Base-by-base conservation (phyloP, 2,329 filamentous ascomycete genomes). In the Sporothrix luriei region DNA sequence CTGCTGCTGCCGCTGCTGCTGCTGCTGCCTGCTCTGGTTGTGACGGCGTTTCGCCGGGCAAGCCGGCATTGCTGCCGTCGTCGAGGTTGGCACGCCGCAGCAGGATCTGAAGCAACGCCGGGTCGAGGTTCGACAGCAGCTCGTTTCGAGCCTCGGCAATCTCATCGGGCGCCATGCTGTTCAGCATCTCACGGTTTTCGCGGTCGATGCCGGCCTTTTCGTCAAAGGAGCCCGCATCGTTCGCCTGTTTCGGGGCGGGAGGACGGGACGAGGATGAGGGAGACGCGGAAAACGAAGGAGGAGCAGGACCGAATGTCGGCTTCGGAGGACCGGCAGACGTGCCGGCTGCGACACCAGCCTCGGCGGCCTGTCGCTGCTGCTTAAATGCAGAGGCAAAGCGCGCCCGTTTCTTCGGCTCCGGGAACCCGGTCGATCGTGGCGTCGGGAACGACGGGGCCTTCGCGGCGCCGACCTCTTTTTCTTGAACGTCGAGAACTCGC, bases 61-160 rank as follows among this genome's bases (percentile, higher is more conserved):
- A 79, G 4, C 80, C 82, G 1, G 80, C 78, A 4, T 77, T 80
- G n/a, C 75, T 74, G 10, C 77, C 74, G 24, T 93, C 88, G 68
- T 94, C 90, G 43, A 97, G 87, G 68, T 89, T 93, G 52, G 93
- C 90, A 72, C 92, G 85, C 73, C 86, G 86, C 29, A 98, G 84
- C 21, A 99, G 83, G 74, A 88, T 88, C 76, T 97, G 86, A 6
- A 99, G 83, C 43, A 97, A 81, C 0, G 85, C 85, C 1, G 93
- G 90, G 72, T 92, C 90, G 68, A 98, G 80, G 9, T 86, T 88
- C n/a, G 84, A 85, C 77, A 97, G 84, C n/a, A 99, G 82, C 74
- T 98, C 94, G 71, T 88, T 84, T 55, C 90, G 87, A 71, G 95
- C 93, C 74, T 90, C 84, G 72, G 91, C 88, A 70, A 98, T 97